Evolutionary conservation across 441 rosid species (phyloP).

Genomic region (Adansonia madagascariensis): DNA sequence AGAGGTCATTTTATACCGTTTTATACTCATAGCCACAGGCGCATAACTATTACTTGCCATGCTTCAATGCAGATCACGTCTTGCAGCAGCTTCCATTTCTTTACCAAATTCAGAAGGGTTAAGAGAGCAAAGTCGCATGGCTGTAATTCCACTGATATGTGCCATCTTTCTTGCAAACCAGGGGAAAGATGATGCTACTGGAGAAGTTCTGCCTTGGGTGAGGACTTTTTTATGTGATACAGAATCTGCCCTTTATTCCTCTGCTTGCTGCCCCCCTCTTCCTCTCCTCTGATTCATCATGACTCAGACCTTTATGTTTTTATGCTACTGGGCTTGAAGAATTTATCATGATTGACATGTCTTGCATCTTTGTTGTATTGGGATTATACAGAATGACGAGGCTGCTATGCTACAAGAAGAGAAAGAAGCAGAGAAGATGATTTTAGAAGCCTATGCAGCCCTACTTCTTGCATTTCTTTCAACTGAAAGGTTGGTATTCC

Average conservation of each 20-base stretch:
- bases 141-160: conserved; percentile 78
- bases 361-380: conserved; percentile 10
- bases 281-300: neutral
- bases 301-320: neutral
- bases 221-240: conserved; percentile 31
- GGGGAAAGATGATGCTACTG: conserved; percentile 67
- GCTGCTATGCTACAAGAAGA: conserved; percentile 82
- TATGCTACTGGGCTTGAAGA: neutral
- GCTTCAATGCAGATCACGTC: conserved; percentile 63
- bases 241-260: neutral
- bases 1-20: conserved; percentile 12
- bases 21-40: neutral
- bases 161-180: conserved; percentile 82
- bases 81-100: conserved; percentile 65
- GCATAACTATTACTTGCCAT: neutral
- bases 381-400: conserved; percentile 63
- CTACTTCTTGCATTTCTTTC: conserved; percentile 94
- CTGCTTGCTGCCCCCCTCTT: neutral
- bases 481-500: conserved; percentile 70
- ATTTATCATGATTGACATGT: conserved; percentile 14
- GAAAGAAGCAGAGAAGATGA: conserved; percentile 98
- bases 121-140: conserved; percentile 48
- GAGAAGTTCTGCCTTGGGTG: conserved; percentile 66
- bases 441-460: conserved; percentile 94
- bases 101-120: conserved; percentile 54